phyloP scores from a whole-genome alignment of 2,329 filamentous ascomycete genomes.

The Capronia americana region DNA sequence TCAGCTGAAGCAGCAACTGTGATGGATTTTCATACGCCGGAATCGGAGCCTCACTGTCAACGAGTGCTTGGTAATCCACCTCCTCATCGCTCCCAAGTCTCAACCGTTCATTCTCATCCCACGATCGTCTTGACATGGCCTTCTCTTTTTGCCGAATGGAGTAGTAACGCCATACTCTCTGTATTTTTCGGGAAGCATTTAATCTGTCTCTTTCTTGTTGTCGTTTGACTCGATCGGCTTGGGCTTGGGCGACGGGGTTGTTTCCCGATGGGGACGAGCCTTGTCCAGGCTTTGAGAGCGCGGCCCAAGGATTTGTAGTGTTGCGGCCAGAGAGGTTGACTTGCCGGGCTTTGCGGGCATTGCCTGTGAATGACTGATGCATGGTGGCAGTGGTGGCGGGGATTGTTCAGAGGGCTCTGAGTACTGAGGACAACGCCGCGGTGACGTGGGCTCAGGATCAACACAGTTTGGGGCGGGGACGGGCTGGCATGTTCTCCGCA shows the following conservation, averaged over 20 bases:
- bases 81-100: slow-evolving; percentile 18
- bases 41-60: slow-evolving; percentile 42
- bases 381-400: slow-evolving; percentile 56
- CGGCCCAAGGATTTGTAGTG: slow-evolving; percentile 73
- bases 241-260: slow-evolving; percentile 80
- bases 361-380: slow-evolving; percentile 93
- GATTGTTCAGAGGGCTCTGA: neutral
- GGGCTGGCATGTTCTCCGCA: neutral
- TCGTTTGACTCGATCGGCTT: slow-evolving; percentile 80
- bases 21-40: slow-evolving; percentile 45
- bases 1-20: slow-evolving; percentile 61
- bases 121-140: slow-evolving; percentile 63
- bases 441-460: neutral
- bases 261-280: slow-evolving; percentile 52
- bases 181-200: slow-evolving; percentile 75
- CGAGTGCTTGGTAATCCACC: slow-evolving; percentile 35
- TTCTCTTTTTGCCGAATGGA: slow-evolving; percentile 65
- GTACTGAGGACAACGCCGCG: neutral
- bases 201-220: slow-evolving; percentile 80
- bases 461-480: neutral
- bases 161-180: slow-evolving; percentile 83
- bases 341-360: slow-evolving; percentile 81
- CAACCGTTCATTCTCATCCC: slow-evolving; percentile 65
- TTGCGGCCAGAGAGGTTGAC: slow-evolving; percentile 91
- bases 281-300: slow-evolving; percentile 44